Conservation (phyloP, 2,329 filamentous ascomycete species). For the Orbilia ellipsospora region DNA sequence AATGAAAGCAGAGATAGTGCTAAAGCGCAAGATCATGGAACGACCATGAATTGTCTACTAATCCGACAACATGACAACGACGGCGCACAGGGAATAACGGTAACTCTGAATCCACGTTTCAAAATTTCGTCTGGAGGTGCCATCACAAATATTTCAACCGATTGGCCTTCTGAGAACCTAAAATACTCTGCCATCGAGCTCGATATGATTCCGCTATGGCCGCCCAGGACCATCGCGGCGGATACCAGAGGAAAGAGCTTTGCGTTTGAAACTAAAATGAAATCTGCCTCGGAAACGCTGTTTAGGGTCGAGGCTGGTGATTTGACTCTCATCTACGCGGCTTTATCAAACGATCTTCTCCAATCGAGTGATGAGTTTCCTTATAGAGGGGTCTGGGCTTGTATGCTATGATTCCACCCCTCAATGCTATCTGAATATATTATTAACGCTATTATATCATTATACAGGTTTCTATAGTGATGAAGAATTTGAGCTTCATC, state of each 20-base stretch:
- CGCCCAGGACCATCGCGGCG: background rate
- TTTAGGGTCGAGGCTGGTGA: conserved; percentile 12
- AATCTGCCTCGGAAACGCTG: background rate
- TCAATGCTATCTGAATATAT: background rate
- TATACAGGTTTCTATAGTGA: conserved; percentile 17
- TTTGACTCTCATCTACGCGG: conserved; percentile 9
- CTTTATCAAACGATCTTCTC: conserved; percentile 9
- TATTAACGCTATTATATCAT: background rate
- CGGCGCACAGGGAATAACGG: background rate
- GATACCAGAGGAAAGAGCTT: background rate
- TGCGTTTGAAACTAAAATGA: background rate
- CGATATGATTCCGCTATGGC: background rate
- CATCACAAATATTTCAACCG: background rate
- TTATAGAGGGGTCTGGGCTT: conserved; percentile 35
- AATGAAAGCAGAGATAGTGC: background rate
- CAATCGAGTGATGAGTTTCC: conserved; percentile 12
- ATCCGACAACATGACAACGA: background rate
- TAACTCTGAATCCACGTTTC: background rate
- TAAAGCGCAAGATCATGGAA: too few relatives aligned
- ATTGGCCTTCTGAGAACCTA: background rate
- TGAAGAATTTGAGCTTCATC: conserved; percentile 21
- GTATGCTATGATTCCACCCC: conserved; percentile 5
- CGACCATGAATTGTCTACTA: background rate
- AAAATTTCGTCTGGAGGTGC: background rate
- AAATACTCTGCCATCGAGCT: background rate